Evolutionary conservation across 2,329 filamentous ascomycete species (phyloP), one percentile per base, ranked within the genome.

Genomic region (Dactylonectria estremocensis): DNA sequence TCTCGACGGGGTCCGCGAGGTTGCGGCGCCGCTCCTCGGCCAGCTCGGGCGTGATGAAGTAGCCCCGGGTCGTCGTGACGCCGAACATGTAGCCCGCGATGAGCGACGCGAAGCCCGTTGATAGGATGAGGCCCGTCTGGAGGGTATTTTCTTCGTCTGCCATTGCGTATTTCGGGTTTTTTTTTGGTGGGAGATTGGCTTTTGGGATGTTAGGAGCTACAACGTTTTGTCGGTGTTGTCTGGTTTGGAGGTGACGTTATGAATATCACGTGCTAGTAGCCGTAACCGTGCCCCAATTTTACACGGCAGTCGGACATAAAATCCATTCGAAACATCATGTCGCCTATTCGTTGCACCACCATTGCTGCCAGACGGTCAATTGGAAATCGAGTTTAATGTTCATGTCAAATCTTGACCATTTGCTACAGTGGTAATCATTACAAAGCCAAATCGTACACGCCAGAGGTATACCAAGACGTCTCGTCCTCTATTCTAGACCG

Each of bases 51-150:
- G 88, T 85, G 74, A 90, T 83, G 52, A 90, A 78, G 82, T 89
- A 90, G 64, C 89, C 88, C 64, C 81, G 86, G 68, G 88, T 88
- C 18, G 90, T 87, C 82, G 95, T 95, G 67, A 97, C 83, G 69
- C 93, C 94, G 14, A 97, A 87, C 43, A 95, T 89, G 82, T 95
- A 97, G 75, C 95, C 95, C 1, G 90, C 88, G 61, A 96, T 79
- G 72, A 93, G 90, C 69, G 92, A 89, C 64, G 95, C 83, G 69
- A 97, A 88, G 71, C 91, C 91, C 18, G 93, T 95, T 61, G 91
- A 90, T 69, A 95, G 83, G 52, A 95, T 85, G 65, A 95, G 85
- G 68, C 89, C 88, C 14, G 86, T 84, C 53, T 84, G 82, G 57
- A 83, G 82, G 57, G 83, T 75, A 61, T 79, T 70, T 40, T 11